A percentile compares a stretch with the other conserved stretches of the same genome.
Conservation (phyloP, 371 early-diverging fungal genomes). For the Apophysomyces ossiformis region DNA sequence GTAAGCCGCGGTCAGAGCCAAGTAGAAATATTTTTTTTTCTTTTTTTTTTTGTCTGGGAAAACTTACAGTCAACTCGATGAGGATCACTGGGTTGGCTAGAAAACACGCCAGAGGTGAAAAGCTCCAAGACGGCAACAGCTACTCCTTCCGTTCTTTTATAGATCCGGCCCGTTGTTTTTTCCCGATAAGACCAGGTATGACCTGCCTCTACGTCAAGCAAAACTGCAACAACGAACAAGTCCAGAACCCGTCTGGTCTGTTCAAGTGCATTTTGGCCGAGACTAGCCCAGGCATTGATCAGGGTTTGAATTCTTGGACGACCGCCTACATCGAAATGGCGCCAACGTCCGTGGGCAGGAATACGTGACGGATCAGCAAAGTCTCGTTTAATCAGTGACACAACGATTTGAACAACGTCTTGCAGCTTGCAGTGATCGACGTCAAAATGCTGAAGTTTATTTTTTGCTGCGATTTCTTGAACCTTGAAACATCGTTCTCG, state of each 20-base stretch:
- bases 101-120: constrained; percentile 83
- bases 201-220: constrained; percentile 92
- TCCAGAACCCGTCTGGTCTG: constrained; percentile 79
- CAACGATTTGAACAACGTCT: constrained; percentile 72
- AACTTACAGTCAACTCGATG: constrained; percentile 79
- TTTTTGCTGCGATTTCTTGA: constrained; percentile 62
- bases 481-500: constrained; percentile 76
- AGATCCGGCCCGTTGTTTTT: constrained; percentile 51
- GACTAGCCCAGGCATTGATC: constrained; percentile 47
- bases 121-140: constrained; percentile 86
- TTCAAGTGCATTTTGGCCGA: constrained; percentile 58
- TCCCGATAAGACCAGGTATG: constrained; percentile 79
- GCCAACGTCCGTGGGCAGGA: constrained; percentile 89
- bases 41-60: neutral
- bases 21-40: too few species aligned
- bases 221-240: constrained; percentile 83
- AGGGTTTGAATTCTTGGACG: constrained; percentile 66
- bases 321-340: constrained; percentile 81
- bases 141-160: constrained; percentile 83
- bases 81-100: constrained; percentile 65
- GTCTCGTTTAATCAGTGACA: constrained; percentile 77
- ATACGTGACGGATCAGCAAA: constrained; percentile 64
- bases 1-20: neutral
- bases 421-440: constrained; percentile 69
- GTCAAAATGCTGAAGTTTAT: constrained; percentile 72